Conservation (phyloP, 345 rosid species). For the Toxicodendron radicans region DNA sequence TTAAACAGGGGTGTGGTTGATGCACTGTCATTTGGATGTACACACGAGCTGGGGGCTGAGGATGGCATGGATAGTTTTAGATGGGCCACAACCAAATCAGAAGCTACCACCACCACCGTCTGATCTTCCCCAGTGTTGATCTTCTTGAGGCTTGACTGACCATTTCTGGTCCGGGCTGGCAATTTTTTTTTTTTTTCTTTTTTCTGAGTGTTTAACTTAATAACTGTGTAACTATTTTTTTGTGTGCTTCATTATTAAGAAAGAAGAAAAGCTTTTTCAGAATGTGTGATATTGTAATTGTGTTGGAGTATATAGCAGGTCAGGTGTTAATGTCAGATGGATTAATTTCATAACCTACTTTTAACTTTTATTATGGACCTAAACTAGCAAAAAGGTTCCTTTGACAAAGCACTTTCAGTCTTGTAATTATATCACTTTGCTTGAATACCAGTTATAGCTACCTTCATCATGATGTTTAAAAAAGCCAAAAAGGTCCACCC, state of each 20-base stretch:
- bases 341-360: neutral
- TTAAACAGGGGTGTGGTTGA: constrained; percentile 37
- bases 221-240: neutral
- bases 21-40: constrained; percentile 41
- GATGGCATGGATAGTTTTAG: constrained; percentile 40
- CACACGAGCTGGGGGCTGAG: constrained; percentile 42
- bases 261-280: neutral
- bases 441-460: neutral
- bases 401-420: neutral
- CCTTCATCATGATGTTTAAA: no score
- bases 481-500: no score
- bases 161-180: neutral
- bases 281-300: neutral
- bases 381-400: neutral
- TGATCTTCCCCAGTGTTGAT: constrained; percentile 50
- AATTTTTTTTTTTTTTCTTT: neutral
- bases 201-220: constrained; percentile 16
- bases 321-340: neutral
- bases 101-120: constrained; percentile 43
- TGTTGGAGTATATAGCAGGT: neutral
- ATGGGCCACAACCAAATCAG: constrained; percentile 38
- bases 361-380: neutral
- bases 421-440: neutral
- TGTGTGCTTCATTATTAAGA: neutral
- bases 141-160: neutral